phyloP scores from a whole-genome alignment of 352 stramenopile genomes.

The Pythium monospermum region DNA sequence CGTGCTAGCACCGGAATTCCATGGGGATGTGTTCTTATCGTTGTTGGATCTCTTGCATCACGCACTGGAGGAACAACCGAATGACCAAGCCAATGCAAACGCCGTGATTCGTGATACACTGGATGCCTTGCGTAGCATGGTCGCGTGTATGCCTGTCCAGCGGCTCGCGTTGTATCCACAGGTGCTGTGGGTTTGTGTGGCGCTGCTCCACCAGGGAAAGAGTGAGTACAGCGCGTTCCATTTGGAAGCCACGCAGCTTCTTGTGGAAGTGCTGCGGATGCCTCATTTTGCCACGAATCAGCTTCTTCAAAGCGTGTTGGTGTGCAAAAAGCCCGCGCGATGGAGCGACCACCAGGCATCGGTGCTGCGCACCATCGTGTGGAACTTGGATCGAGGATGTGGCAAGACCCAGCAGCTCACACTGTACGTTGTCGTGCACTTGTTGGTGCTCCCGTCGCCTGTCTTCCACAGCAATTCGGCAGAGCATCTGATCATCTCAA shows the following conservation, averaged over 20 bases:
- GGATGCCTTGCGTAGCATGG: conserved; percentile 29
- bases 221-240: conserved; percentile 19
- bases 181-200: conserved; percentile 65
- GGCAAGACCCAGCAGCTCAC: conserved; percentile 2
- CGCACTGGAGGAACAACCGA: conserved; percentile 35
- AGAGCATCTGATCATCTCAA: conserved; percentile 45
- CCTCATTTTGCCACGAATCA: conserved; percentile 38
- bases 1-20: conserved; percentile 40
- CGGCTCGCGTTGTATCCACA: conserved; percentile 70
- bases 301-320: conserved; percentile 40
- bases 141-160: conserved; percentile 38
- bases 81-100: conserved; percentile 8
- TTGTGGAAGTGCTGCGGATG: conserved; percentile 39
- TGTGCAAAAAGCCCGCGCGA: conserved; percentile 41
- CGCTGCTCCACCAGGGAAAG: conserved; percentile 56
- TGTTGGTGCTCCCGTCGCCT: conserved; percentile 25
- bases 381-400: conserved; percentile 19
- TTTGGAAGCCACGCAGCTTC: conserved; percentile 24
- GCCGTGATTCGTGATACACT: conserved; percentile 47
- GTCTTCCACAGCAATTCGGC: conserved; percentile 27
- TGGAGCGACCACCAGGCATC: conserved; percentile 41
- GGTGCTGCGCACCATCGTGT: conserved; percentile 39
- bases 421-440: conserved; percentile 19
- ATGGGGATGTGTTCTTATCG: conserved; percentile 55
- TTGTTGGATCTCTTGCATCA: conserved; percentile 47